phyloP scores from a whole-genome alignment of 1,284 basidiomycete genomes.

The Coniferiporia sulphurascens region DNA sequence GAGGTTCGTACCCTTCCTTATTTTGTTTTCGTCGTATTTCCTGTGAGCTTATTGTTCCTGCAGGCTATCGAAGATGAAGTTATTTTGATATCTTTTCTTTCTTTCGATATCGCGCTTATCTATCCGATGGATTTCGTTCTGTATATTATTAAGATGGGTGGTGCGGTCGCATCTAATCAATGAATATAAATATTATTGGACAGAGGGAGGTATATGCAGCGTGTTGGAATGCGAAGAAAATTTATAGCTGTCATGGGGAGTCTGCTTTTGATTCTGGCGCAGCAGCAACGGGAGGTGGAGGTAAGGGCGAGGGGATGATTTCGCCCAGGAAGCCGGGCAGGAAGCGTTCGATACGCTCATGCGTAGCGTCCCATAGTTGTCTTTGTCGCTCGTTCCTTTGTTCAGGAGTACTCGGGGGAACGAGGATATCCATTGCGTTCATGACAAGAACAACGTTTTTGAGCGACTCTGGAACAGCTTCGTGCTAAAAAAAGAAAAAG shows the following conservation, averaged over 20 bases:
- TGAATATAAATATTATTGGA: background rate
- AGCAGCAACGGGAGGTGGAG: conserved; percentile 3
- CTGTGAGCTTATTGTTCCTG: background rate
- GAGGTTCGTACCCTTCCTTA: conserved; percentile 34
- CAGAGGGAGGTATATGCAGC: background rate
- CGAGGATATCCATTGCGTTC: conserved; percentile 81
- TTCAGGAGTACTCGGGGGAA: conserved; percentile 56
- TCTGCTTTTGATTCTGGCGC: conserved; percentile 8
- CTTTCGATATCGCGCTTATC: background rate
- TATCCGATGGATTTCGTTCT: background rate
- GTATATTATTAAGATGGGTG: background rate
- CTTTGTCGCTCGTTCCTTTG: conserved; percentile 62
- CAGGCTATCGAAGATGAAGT: conserved; percentile 50
- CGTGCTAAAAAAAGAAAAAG: conserved; percentile 50
- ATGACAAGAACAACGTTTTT: conserved; percentile 98
- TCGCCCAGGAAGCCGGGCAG: conserved; percentile 83
- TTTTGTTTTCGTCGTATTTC: conserved; percentile 2
- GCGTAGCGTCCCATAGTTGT: conserved; percentile 79
- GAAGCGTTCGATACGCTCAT: conserved; percentile 83
- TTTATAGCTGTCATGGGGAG: conserved; percentile 6
- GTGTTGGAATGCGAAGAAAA: background rate
- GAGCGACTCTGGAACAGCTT: conserved; percentile 92
- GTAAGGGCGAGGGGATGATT: conserved; percentile 43
- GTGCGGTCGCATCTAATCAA: background rate
- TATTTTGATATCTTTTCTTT: conserved; percentile 28